Base-by-base conservation (phyloP, 2,329 filamentous ascomycete species). In the Pseudodiploospora longispora region DNA sequence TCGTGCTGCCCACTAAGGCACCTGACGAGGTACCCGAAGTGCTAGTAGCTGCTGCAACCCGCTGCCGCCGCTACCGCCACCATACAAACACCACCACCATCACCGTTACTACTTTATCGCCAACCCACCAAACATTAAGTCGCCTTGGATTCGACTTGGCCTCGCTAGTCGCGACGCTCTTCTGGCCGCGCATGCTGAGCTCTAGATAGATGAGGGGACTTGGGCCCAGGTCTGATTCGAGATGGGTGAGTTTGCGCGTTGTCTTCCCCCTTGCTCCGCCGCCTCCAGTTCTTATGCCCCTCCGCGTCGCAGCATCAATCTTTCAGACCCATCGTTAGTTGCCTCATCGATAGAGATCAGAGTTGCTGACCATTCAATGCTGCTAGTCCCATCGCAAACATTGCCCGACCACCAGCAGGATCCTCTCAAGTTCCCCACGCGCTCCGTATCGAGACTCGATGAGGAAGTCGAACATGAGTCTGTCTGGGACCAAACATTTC, bases 301-400 rank as follows among this genome's bases (percentile, higher is more conserved):
- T 29, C 37, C 27, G 29, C 28, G 27, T 12, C 34, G 27, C 29
- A 29, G 37, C 27, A 27, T 39, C 27, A 27, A 39, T 39, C 37
- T 29, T 29, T 39, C 19, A 19, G 19, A 19, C 19, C 19, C 19
- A 19, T 19, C 19, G 19, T 19, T 19, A 19, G 19, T 19, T 19
- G 19, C 19, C 19, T 19, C 19, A 19, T 19, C 37, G 12, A 41
- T 33, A 39, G 36, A 19, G 33, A 12, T 34, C 32, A 34, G 32
- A 35, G 37, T 45, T 42, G 47, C 49, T 51, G 49, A 53, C 45
- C 6, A 30, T 27, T 42, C 45, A 43, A 43, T 42, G 33, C 36
- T 10, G 10, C 8, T 56, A 80, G 76, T 74, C 69, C 72, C 74
- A 69, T 77, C 75, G 63, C 75, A 78, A 70, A 69, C 74, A 67